These are phyloP conservation scores for Ogataea nitratoaversa DNA, from an alignment of 805 yeast species.

Conservation along the genomic window DNA sequence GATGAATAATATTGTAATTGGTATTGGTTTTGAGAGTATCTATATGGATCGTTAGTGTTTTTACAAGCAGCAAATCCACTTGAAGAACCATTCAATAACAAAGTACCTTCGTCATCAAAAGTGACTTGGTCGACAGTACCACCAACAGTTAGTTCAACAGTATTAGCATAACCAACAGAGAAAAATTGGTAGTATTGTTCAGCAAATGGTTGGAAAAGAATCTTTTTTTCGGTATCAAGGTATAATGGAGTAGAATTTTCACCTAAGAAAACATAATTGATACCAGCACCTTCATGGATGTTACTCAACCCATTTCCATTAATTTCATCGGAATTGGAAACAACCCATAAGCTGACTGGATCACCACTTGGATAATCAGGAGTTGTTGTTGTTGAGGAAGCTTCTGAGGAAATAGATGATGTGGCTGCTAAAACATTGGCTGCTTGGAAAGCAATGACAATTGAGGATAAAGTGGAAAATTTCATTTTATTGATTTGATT, in stretches of 20 bases:
- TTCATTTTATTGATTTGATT: no score
- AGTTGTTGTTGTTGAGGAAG: no score
- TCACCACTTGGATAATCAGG: constrained; percentile 2
- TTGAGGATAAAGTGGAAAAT: no score
- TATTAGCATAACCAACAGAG: constrained; percentile 4
- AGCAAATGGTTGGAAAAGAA: neutral
- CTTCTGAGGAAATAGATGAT: no score
- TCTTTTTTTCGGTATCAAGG: neutral
- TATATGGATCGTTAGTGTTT: constrained; percentile 40
- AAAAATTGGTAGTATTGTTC: constrained; percentile 4
- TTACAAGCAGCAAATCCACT: constrained; percentile 35
- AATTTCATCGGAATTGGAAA: constrained; percentile 23
- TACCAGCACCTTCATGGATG: constrained; percentile 44
- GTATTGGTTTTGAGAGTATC: constrained; percentile 27
- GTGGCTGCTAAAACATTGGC: no score
- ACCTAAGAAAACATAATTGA: constrained; percentile 36
- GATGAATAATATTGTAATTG: constrained; percentile 24
- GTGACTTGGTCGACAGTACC: constrained; percentile 2
- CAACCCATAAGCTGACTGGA: constrained; percentile 19
- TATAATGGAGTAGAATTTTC: constrained; percentile 17
- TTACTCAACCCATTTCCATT: constrained; percentile 28
- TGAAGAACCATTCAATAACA: constrained; percentile 28
- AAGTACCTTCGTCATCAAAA: constrained; percentile 14
- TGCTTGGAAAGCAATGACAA: no score
- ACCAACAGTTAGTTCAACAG: constrained; percentile 4